phyloP scores from a whole-genome alignment of 208 protist genomes.

The Leishmania major region DNA sequence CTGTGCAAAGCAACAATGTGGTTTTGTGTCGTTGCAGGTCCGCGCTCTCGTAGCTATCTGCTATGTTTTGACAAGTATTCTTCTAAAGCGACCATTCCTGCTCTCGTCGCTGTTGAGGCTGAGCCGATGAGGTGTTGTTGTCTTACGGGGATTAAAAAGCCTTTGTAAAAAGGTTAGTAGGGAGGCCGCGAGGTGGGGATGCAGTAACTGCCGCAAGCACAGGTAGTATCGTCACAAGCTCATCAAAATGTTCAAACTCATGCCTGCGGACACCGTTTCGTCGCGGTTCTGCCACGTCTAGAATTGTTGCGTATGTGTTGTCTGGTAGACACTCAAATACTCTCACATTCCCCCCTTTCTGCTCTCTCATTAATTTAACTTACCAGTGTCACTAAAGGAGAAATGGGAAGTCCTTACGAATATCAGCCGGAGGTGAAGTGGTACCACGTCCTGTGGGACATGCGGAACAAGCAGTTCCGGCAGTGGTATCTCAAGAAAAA shows the following conservation, averaged over 20 bases:
- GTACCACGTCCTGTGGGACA: constrained; percentile 75
- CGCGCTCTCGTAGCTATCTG: neutral
- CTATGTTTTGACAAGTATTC: neutral
- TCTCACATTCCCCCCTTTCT: constrained; percentile 5
- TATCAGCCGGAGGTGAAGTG: constrained; percentile 63
- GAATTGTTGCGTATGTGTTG: neutral
- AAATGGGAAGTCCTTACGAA: constrained; percentile 62
- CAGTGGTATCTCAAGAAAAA: constrained; percentile 52
- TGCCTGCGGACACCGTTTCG: neutral
- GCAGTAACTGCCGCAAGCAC: neutral
- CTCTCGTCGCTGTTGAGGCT: neutral
- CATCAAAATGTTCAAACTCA: neutral
- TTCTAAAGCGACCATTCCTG: neutral
- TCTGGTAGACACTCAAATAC: neutral
- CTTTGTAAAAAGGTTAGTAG: neutral
- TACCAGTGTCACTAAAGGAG: neutral
- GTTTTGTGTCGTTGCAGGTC: neutral
- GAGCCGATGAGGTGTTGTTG: neutral
- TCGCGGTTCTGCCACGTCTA: neutral
- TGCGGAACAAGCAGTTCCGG: constrained; percentile 69
- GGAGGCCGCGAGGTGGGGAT: neutral
- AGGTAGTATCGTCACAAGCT: neutral
- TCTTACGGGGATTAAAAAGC: neutral
- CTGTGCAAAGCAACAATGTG: neutral
- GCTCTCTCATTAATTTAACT: neutral